Evolutionary conservation across 2,329 filamentous ascomycete genomes (phyloP), one percentile per base, ranked within the genome.

Genomic region (Torrubiella hemipterigena): DNA sequence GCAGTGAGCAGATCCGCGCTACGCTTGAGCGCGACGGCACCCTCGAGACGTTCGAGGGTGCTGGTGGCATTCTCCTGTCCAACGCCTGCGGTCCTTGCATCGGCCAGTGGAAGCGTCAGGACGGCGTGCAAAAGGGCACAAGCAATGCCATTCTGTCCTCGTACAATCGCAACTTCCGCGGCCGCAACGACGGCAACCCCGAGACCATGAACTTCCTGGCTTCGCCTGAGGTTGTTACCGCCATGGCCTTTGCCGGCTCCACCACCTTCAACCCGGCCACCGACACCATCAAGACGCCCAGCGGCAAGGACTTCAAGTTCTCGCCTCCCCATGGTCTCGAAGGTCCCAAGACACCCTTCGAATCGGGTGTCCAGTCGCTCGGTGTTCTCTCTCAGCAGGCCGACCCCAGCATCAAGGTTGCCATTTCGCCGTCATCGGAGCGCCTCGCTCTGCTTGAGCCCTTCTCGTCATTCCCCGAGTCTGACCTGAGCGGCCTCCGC

Each of bases 171-270:
- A 98, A 98, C 63, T 98, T 98, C 67, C 83, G 83, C 30, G 89
- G 85, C 38, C 82, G 91, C 42, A 98, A 98, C 55, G 91, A 98
- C 51, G 91, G 91, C 39, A 98, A 98, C 64, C 78, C 83, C 15
- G 78, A 81, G 25, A 98, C 91, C 7, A 95, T 96, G 87, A 98
- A 96, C 68, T 98, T 98, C 63, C 73, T 98, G 31, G 89, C 91
- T 8, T 95, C 87, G 1, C 91, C 91, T 6, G 91, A 98, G 58
- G 75, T 98, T 35, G 91, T 98, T 39, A 96, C 91, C 5, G 91
- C 91, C 30, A 89, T 98, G 77, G 74, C 84, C 10, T 98, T 93
- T 58, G 80, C 87, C 25, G 91, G 91, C 32, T 76, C 73, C 32
- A 96, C 89, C 15, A 91, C 83, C 29, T 98, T 98, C 68, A 96